These are phyloP conservation scores for Nymphaea thermarum DNA, from an alignment of 164 flowering plant genomes.

Conservation along the genomic window DNA sequence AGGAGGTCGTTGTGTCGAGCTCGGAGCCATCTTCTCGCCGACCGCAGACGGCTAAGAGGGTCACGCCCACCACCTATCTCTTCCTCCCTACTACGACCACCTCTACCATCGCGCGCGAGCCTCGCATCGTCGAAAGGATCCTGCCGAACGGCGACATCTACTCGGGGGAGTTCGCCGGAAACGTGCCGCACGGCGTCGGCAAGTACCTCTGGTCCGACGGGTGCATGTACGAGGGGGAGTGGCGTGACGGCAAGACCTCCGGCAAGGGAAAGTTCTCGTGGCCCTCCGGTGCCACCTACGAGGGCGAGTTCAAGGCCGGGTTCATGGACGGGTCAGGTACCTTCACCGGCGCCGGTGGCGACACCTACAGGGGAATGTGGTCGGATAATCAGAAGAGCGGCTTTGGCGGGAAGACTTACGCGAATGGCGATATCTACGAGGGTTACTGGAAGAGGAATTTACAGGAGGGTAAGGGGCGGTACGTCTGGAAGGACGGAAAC, in stretches of 20 bases:
- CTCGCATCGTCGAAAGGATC: slow-evolving; percentile 29
- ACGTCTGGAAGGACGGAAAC: slow-evolving; percentile 61
- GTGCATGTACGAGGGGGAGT: slow-evolving; percentile 90
- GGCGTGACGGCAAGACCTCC: slow-evolving; percentile 67
- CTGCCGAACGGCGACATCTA: slow-evolving; percentile 82
- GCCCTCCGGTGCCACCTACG: slow-evolving; percentile 91
- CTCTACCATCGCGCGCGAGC: slow-evolving; percentile 12
- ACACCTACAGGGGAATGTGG: slow-evolving; percentile 72
- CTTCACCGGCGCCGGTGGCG: slow-evolving; percentile 61
- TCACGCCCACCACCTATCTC: slow-evolving; percentile 4
- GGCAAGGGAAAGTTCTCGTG: slow-evolving; percentile 66
- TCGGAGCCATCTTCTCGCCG: slow-evolving; percentile 1
- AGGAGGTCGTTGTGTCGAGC: neutral
- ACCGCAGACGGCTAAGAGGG: slow-evolving; percentile 7
- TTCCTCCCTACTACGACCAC: slow-evolving; percentile 3
- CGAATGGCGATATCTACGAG: slow-evolving; percentile 73
- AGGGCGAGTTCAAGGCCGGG: slow-evolving; percentile 36
- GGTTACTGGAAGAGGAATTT: slow-evolving; percentile 57
- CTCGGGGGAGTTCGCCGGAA: slow-evolving; percentile 64
- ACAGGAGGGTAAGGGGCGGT: slow-evolving; percentile 61
- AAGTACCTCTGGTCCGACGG: slow-evolving; percentile 92
- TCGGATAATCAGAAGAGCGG: slow-evolving; percentile 56
- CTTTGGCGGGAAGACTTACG: slow-evolving; percentile 55
- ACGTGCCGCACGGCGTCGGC: slow-evolving; percentile 70
- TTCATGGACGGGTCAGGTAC: slow-evolving; percentile 18